Base-by-base conservation (phyloP, 2,329 filamentous ascomycete genomes). In the Trichoderma cornu-damae region DNA sequence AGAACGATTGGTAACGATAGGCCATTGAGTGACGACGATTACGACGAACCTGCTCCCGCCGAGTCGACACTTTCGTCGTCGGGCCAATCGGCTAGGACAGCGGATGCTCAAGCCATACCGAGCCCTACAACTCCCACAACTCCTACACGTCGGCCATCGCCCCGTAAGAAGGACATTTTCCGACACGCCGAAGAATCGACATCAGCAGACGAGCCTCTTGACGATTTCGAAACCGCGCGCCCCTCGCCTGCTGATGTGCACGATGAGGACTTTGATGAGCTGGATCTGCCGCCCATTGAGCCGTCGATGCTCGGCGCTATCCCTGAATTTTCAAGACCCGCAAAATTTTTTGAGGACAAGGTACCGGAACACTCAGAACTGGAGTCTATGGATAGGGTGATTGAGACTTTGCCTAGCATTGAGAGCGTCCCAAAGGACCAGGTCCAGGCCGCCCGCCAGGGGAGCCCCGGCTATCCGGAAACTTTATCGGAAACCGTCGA, bases 21-120 rank as follows among this genome's bases (percentile, higher is more conserved):
- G 37, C 20, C 30, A 24, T 18, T 26, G 3, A 20, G 14, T n/a
- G n/a, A 11, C 5, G 24, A 28, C 22, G 28, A 55, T 4, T 70
- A 69, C 57, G 69, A 72, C 37, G 72, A 77, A 35, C 71, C 73
- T 18, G 70, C 70, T 26, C 68, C 72, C 4, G 61, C 75, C 14
- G 74, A 78, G 35, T 58, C 74, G 14, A 73, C 70, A 59, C 72
- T 76, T 2, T 66, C 70, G 12, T 66, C 70, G 12, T 69, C 70
- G 6, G 59, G 63, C 18, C 64, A 70, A 34, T 67, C 66, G 12
- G 61, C 52, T 18, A 67, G 66, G 56, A 67, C 62, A n/a, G 56
- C 64, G 55, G 66, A 64, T 16, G 61, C 61, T 18, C 60, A 64
- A 24, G 58, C 16, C 16, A 63, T 46, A 47, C 62, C 43, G 60